These are phyloP conservation scores for Tulasnella sp. DNA, from an alignment of 768 basidiomycete genomes.

Conservation along the genomic window DNA sequence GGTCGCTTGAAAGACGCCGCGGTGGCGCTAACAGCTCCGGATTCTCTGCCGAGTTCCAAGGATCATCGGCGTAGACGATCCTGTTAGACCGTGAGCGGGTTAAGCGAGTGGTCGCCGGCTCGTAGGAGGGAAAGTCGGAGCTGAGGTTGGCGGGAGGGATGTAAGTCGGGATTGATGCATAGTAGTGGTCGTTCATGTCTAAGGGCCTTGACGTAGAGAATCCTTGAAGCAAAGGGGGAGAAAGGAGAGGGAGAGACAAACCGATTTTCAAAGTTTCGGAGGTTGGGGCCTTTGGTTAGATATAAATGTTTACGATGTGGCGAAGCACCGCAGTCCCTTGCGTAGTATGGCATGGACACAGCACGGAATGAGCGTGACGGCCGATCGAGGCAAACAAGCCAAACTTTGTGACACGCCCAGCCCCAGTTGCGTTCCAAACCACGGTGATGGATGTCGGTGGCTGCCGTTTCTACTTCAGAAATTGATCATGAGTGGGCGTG, in stretches of 20 bases:
- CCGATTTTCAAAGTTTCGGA: neutral
- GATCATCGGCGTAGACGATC: slow-evolving; percentile 23
- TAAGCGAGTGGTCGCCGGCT: neutral
- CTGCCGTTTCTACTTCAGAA: neutral
- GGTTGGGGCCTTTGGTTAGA: neutral
- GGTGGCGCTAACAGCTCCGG: neutral
- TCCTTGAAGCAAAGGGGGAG: neutral
- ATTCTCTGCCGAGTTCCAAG: slow-evolving; percentile 20
- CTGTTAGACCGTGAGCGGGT: slow-evolving; percentile 10
- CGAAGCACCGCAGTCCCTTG: slow-evolving; percentile 6
- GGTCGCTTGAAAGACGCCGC: neutral
- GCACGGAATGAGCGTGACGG: neutral
- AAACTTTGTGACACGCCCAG: slow-evolving; percentile 13
- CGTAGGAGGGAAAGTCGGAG: slow-evolving; percentile 11
- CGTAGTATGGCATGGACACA: neutral
- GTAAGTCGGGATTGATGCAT: slow-evolving; percentile 22
- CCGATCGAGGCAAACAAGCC: neutral
- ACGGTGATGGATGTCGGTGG: neutral
- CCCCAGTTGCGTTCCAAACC: neutral
- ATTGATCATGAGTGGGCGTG: neutral
- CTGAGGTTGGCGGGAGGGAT: neutral
- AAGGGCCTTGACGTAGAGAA: neutral
- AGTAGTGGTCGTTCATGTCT: neutral
- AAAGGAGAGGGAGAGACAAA: neutral
- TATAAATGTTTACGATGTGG: neutral